Percentiles rank a stretch among this genome's conserved stretches.
Evolutionary conservation across 176 grass and related monocot genomes (phyloP).

Genomic region (Microstegium vimineum): DNA sequence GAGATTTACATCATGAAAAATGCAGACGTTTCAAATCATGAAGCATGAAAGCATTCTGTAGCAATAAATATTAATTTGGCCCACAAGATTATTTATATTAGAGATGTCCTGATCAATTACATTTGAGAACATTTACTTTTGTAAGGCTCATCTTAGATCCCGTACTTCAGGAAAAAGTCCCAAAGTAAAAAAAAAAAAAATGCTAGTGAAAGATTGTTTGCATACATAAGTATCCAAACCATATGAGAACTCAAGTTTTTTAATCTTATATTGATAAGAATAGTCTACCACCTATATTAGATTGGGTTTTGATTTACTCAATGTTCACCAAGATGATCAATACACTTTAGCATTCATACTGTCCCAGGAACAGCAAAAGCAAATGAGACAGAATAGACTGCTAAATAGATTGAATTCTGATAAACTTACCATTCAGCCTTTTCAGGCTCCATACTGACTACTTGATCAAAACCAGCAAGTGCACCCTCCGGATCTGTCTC

Average conservation of each 20-base stretch:
- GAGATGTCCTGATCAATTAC: neutral
- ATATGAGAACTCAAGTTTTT: neutral
- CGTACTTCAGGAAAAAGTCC: neutral
- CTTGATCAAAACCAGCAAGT: constrained; percentile 88
- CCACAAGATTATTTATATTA: neutral
- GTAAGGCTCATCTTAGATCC: neutral
- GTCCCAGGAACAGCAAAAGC: neutral
- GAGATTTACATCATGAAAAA: neutral
- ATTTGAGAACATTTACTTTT: neutral
- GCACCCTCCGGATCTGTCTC: constrained; percentile 94
- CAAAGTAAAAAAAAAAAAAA: neutral
- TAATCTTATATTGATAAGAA: constrained; percentile 1
- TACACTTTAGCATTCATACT: neutral
- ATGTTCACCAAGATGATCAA: neutral
- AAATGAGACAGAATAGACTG: neutral
- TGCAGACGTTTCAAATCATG: neutral
- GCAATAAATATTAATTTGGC: neutral
- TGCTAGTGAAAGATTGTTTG: neutral
- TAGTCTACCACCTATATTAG: neutral
- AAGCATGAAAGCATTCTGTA: neutral
- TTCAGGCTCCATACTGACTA: constrained; percentile 91
- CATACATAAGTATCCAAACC: neutral
- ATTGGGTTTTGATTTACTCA: neutral
- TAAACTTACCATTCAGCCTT: constrained; percentile 86
- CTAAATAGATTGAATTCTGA: neutral